phyloP scores from a whole-genome alignment of 1,139 yeast species.

The Geotrichum australiense region DNA sequence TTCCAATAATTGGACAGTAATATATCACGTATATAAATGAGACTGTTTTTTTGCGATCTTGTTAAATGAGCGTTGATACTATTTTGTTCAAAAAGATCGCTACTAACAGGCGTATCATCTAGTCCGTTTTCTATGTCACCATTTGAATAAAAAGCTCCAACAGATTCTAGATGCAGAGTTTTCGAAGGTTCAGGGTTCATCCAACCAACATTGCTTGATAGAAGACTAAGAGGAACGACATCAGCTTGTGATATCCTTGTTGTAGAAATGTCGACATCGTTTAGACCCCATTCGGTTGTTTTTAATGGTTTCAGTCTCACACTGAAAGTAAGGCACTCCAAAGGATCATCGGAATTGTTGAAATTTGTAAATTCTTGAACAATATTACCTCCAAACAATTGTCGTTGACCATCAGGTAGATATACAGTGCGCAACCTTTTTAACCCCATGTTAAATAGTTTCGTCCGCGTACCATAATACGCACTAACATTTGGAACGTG shows the following conservation, averaged over 20 bases:
- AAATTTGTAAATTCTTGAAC: conserved; percentile 5
- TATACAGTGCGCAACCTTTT: conserved; percentile 8
- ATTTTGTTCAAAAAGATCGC: too few species aligned
- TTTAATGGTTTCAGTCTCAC: conserved; percentile 19
- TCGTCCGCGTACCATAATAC: conserved; percentile 10
- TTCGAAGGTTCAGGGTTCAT: too few species aligned
- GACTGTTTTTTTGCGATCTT: conserved; percentile 8
- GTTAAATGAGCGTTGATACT: too few species aligned
- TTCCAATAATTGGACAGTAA: conserved; percentile 15
- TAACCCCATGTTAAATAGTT: conserved; percentile 13
- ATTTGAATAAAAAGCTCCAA: too few species aligned
- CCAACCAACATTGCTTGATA: too few species aligned
- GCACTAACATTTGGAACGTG: conserved; percentile 17
- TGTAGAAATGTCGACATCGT: conserved; percentile 13
- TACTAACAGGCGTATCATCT: too few species aligned
- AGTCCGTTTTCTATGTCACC: too few species aligned
- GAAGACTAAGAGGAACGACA: conserved; percentile 4
- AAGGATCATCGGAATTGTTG: conserved; percentile 8
- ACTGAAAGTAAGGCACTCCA: conserved; percentile 20
- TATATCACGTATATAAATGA: conserved; percentile 7
- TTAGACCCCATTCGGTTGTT: conserved; percentile 14
- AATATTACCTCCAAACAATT: conserved; percentile 7
- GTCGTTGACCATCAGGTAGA: conserved; percentile 16
- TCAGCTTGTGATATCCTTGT: conserved; percentile 11
- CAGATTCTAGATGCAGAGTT: too few species aligned